These are phyloP conservation scores for Chloropicon primus DNA, from an alignment of 139 green algal genomes.

Conservation along the genomic window DNA sequence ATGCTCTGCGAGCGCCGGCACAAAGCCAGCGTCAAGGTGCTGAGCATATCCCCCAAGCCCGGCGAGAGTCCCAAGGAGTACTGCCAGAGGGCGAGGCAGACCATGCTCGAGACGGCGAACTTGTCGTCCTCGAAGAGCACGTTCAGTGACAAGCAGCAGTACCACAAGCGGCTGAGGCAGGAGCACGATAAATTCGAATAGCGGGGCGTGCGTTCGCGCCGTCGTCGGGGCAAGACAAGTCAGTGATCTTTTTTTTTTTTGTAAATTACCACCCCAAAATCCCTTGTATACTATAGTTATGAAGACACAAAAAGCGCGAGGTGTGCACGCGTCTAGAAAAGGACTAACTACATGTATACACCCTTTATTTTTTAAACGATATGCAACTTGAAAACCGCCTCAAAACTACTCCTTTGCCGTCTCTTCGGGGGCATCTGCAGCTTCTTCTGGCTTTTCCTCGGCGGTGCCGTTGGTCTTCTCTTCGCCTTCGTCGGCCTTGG, in stretches of 20 bases:
- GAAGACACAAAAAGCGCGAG: too few relatives aligned
- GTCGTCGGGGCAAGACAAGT: too few relatives aligned
- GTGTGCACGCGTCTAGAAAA: too few relatives aligned
- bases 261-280: too few relatives aligned
- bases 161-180: neutral
- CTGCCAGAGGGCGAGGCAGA: neutral
- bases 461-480: neutral
- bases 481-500: neutral
- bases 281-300: too few relatives aligned
- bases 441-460: neutral
- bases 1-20: slow-evolving; percentile 41
- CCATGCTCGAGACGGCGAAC: neutral
- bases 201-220: neutral
- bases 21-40: neutral
- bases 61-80: neutral
- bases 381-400: too few relatives aligned
- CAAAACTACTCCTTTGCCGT: too few relatives aligned
- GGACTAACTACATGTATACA: too few relatives aligned
- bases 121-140: neutral
- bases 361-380: too few relatives aligned
- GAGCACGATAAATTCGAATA: neutral
- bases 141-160: neutral
- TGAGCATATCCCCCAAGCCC: neutral
- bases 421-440: too few relatives aligned
- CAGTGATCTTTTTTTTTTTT: too few relatives aligned